Base-by-base conservation (phyloP, 306 rosid species). In the Cicer arietinum region DNA sequence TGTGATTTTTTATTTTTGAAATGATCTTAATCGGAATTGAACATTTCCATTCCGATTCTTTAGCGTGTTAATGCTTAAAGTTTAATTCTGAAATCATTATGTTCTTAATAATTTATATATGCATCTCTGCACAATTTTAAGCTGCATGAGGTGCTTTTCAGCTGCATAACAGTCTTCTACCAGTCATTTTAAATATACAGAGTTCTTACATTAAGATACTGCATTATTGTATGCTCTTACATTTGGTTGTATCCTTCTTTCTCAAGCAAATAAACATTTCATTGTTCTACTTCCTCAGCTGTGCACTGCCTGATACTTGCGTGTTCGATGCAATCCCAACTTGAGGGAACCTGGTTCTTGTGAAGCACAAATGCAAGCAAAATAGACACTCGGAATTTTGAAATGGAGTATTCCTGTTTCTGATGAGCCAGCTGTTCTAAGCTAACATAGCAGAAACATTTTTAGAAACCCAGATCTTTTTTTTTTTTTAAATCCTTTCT, bases 351-450 rank as follows among this genome's bases (percentile, higher is more conserved):
- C 42, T 44, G 47, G n/a, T 61, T 67, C 37, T 18, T 5, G 43
- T 8, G 63, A 77, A 77, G 43, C 60, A 7, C 20, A 43, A 57
- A 46, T 35, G 25, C 61, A 77, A 45, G 30, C 61, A 67, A 77
- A 41, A n/a, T 47, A 58, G 39, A 22, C 44, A 37, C 12, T 39
- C 69, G 17, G 37, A 45, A 54, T 74, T 65, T 44, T 35, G 63
- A 63, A 40, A 18, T 16, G 1, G 39, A 40, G 7, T 48, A 8
- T 30, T 0, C 4, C 7, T 10, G 61, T 13, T 61, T 46, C 48
- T n/a, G 39, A 30, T 40, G 13, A 3, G 35, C 35, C 5, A 3
- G 35, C 35, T 30, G 35, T 30, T 30, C 35, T 30, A 30, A 30
- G 35, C 35, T 30, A 30, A 30, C 35, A 30, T 30, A 0, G 35